phyloP scores from a whole-genome alignment of 2,329 filamentous ascomycete species.

The Neophaeococcomyces aloes region DNA sequence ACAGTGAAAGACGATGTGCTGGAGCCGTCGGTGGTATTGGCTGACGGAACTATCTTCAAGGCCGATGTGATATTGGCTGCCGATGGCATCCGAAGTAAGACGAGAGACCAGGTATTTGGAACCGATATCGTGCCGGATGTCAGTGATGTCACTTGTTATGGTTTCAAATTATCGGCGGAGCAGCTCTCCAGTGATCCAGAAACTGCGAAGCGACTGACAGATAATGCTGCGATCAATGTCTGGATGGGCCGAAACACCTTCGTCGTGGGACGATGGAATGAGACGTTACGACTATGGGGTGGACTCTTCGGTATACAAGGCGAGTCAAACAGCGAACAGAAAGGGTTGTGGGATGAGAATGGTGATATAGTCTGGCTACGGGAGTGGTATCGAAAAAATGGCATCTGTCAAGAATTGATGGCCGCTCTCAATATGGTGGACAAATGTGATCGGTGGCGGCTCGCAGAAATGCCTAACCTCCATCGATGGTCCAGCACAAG shows the following conservation, averaged over 20 bases:
- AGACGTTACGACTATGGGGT: slow-evolving; percentile 9
- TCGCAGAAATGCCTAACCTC: slow-evolving; percentile 17
- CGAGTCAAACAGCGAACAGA: slow-evolving; percentile 15
- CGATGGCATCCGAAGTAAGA: slow-evolving; percentile 13
- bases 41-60: neutral
- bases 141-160: slow-evolving; percentile 17
- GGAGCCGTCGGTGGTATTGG: slow-evolving; percentile 32
- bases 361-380: slow-evolving; percentile 20
- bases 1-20: slow-evolving; percentile 38
- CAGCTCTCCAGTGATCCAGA: slow-evolving; percentile 1
- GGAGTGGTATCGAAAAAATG: neutral
- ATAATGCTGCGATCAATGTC: slow-evolving; percentile 16
- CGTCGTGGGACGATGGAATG: slow-evolving; percentile 17
- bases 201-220: slow-evolving; percentile 11
- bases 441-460: slow-evolving; percentile 9
- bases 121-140: slow-evolving; percentile 14
- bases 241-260: slow-evolving; percentile 17
- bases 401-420: no score
- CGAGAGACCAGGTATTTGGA: slow-evolving; percentile 11
- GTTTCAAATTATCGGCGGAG: slow-evolving; percentile 8
- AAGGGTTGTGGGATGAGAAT: slow-evolving; percentile 20
- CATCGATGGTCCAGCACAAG: slow-evolving; percentile 23
- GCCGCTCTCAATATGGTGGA: neutral
- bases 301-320: slow-evolving; percentile 16
- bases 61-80: slow-evolving; percentile 6